A percentile compares a stretch with the other conserved stretches of the same genome.
Evolutionary conservation across 2,329 filamentous ascomycete species (phyloP).

Genomic region (Exophiala oligosperma): DNA sequence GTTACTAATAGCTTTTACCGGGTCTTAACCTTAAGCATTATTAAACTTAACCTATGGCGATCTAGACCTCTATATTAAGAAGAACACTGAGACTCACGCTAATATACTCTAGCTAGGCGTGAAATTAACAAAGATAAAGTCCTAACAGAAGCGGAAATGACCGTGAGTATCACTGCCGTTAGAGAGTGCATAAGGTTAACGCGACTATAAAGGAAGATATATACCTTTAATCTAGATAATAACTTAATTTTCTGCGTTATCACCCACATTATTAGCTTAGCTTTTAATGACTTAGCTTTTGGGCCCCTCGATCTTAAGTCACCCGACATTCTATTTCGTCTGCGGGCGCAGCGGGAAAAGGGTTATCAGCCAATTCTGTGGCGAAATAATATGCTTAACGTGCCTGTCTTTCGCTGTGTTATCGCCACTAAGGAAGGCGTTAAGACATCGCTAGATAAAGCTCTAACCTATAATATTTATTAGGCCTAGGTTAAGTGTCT

Average conservation of each 20-base stretch:
- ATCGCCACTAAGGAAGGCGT: conserved; percentile 2
- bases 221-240: conserved; percentile 8
- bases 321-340: neutral
- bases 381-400: conserved; percentile 1
- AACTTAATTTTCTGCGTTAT: conserved; percentile 15
- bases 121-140: conserved; percentile 15
- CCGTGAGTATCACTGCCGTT: conserved; percentile 4
- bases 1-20: conserved; percentile 11
- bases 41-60: conserved; percentile 13
- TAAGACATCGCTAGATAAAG: neutral
- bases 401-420: conserved; percentile 1
- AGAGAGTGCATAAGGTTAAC: neutral
- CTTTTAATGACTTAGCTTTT: conserved; percentile 14
- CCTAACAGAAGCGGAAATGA: conserved; percentile 12
- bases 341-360: neutral
- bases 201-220: neutral
- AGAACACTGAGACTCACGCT: conserved; percentile 12
- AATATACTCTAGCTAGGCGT: conserved; percentile 5
- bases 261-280: conserved; percentile 12
- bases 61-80: conserved; percentile 14
- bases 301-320: neutral
- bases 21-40: conserved; percentile 6
- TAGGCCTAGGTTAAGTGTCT: conserved; percentile 3
- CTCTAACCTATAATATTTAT: conserved; percentile 3
- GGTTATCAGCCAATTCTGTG: conserved; percentile 2